phyloP scores from a whole-genome alignment of 176 grass and related monocot genomes.

The Rhynchospora breviuscula region DNA sequence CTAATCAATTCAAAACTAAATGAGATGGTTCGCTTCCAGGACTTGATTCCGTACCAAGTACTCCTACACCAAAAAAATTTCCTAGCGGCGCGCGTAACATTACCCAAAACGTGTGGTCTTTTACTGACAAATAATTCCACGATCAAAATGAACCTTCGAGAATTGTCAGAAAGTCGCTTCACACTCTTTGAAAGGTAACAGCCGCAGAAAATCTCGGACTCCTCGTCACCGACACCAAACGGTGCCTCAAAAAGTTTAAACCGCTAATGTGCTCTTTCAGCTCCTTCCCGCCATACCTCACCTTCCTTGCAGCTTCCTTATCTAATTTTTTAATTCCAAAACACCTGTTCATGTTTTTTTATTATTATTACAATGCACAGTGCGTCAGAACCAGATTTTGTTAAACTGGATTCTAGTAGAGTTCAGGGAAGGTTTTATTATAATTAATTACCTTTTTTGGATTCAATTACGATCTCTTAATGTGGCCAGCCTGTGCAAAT shows the following conservation, averaged over 20 bases:
- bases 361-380: background rate
- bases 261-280: background rate
- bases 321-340: background rate
- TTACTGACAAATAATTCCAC: background rate
- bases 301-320: conserved; percentile 16
- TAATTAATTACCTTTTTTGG: background rate
- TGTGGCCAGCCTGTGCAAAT: conserved; percentile 14
- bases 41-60: background rate
- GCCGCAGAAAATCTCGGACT: background rate
- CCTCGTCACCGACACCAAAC: background rate
- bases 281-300: conserved; percentile 3
- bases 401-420: conserved; percentile 6
- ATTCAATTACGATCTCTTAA: conserved; percentile 13
- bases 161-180: too few species aligned
- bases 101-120: background rate
- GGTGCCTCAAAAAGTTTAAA: conserved; percentile 10
- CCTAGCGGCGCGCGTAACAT: background rate
- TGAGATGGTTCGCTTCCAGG: background rate
- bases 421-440: background rate
- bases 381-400: conserved; percentile 1
- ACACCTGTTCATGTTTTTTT: background rate
- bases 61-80: background rate
- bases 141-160: too few species aligned
- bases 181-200: background rate
- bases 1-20: too few species aligned